These are phyloP conservation scores for Amesomyces nigricolor DNA, from an alignment of 2,329 filamentous ascomycete species.

Conservation along the genomic window DNA sequence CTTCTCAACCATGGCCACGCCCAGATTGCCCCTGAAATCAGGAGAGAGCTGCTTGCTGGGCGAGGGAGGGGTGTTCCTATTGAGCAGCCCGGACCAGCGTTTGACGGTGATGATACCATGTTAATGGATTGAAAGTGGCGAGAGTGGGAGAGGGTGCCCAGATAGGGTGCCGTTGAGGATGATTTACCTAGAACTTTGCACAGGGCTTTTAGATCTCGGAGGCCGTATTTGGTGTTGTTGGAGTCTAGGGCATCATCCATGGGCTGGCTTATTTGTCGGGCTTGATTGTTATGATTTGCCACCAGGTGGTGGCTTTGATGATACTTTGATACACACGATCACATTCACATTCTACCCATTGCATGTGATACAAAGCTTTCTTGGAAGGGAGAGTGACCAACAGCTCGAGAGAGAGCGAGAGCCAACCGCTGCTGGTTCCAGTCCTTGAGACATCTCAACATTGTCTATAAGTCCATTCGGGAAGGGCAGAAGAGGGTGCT, in stretches of 20 bases:
- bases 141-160: too few relatives aligned
- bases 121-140: constrained; percentile 48
- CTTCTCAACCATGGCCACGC: constrained; percentile 79
- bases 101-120: constrained; percentile 90
- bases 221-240: too few relatives aligned
- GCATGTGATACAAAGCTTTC: not conserved
- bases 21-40: constrained; percentile 83
- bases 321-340: constrained; percentile 1
- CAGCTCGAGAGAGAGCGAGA: not conserved
- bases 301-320: constrained; percentile 1
- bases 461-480: too few relatives aligned
- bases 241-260: too few relatives aligned
- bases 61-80: constrained; percentile 72
- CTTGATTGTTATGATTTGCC: not conserved
- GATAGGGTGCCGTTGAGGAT: too few relatives aligned
- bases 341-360: not conserved
- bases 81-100: constrained; percentile 49
- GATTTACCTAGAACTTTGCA: too few relatives aligned
- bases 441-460: too few relatives aligned
- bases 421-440: not conserved
- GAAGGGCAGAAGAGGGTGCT: too few relatives aligned
- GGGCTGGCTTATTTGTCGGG: not conserved
- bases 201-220: too few relatives aligned
- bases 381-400: not conserved
- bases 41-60: constrained; percentile 81